phyloP scores from a whole-genome alignment of 768 basidiomycete genomes.

The Lentinula boryana region DNA sequence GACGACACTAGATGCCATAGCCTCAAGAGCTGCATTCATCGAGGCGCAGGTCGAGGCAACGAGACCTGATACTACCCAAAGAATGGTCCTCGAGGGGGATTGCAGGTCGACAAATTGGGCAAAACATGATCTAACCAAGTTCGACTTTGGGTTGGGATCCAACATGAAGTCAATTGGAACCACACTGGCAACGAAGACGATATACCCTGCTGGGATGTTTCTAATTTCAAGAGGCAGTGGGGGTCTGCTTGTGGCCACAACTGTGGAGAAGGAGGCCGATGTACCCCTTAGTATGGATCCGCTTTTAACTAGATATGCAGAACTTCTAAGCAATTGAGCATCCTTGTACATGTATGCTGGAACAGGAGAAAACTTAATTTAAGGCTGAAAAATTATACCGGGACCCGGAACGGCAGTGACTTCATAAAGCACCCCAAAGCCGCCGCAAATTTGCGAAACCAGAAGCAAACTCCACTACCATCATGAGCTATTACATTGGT shows the following conservation, averaged over 20 bases:
- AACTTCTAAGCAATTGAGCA: not conserved
- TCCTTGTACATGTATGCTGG: too few species aligned
- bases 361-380: too few species aligned
- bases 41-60: not conserved
- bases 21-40: not conserved
- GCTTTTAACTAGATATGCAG: not conserved
- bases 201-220: constrained; percentile 1
- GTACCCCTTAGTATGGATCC: not conserved
- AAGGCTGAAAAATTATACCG: not conserved
- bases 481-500: constrained; percentile 54
- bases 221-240: not conserved
- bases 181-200: not conserved
- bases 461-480: constrained; percentile 1
- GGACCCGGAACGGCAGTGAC: not conserved
- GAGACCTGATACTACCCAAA: not conserved
- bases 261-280: constrained; percentile 2
- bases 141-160: not conserved
- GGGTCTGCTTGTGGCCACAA: not conserved
- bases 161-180: not conserved
- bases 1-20: not conserved
- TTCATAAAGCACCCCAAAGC: not conserved
- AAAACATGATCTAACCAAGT: not conserved
- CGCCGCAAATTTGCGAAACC: not conserved
- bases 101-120: constrained; percentile 6
- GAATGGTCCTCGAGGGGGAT: not conserved